Percentiles rank a stretch among this genome's conserved stretches.
These are phyloP conservation scores for Xylaria nigripes DNA, from an alignment of 495 filamentous ascomycete genomes.

Conservation along the genomic window DNA sequence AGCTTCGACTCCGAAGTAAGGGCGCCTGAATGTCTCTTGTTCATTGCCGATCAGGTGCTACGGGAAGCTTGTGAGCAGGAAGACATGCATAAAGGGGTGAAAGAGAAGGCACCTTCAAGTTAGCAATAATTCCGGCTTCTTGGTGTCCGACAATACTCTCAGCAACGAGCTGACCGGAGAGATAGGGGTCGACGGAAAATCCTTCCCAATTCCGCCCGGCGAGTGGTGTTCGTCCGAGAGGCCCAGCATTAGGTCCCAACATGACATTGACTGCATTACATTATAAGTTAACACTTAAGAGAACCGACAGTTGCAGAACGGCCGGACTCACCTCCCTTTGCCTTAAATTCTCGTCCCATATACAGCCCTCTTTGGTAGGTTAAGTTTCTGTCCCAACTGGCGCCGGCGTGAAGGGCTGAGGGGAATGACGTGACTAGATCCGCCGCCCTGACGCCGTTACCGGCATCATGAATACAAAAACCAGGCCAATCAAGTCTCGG, in stretches of 20 bases:
- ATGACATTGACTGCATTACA: conserved; percentile 58
- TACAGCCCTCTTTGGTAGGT: conserved; percentile 38
- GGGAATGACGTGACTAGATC: conserved; percentile 56
- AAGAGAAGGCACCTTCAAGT: conserved; percentile 38
- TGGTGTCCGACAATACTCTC: conserved; percentile 45
- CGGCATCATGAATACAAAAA: conserved; percentile 55
- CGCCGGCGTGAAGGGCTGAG: conserved; percentile 51
- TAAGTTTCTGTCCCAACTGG: conserved; percentile 48
- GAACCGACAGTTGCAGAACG: not conserved
- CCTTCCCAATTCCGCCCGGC: conserved; percentile 53
- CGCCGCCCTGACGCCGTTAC: conserved; percentile 49
- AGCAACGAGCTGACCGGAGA: conserved; percentile 37
- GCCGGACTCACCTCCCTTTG: conserved; percentile 40
- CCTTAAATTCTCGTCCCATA: conserved; percentile 52
- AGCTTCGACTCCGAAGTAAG: conserved; percentile 37
- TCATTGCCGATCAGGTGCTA: conserved; percentile 58
- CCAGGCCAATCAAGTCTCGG: conserved; percentile 52
- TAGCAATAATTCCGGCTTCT: conserved; percentile 46
- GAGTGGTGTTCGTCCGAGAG: conserved; percentile 41
- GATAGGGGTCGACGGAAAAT: conserved; percentile 42
- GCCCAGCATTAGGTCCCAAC: conserved; percentile 59
- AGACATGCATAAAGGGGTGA: not conserved
- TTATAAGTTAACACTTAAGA: not conserved
- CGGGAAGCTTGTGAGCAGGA: not conserved
- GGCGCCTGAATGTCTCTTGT: conserved; percentile 57